phyloP scores from a whole-genome alignment of 1,284 basidiomycete genomes.

The Fomitopsis schrenkii region DNA sequence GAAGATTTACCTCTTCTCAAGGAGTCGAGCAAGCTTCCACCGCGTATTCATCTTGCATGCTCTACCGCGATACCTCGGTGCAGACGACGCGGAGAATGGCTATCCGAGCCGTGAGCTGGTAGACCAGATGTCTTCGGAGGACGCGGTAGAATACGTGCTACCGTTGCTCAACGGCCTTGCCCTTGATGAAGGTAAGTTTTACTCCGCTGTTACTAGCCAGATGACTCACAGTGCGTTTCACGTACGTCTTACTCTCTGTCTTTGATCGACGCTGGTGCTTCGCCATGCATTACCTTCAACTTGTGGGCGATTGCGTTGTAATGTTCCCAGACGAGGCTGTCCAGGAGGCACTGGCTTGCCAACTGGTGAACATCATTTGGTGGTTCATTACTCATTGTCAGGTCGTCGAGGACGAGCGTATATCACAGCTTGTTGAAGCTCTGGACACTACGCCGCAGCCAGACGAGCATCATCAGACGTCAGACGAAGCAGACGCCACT shows the following conservation, averaged over 20 bases:
- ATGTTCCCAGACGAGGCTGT: constrained; percentile 73
- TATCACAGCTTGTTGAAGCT: background rate
- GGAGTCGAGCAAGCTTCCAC: constrained; percentile 83
- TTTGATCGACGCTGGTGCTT: background rate
- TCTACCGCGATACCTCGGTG: constrained; percentile 43
- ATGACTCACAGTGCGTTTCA: background rate
- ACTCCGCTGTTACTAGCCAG: constrained; percentile 5
- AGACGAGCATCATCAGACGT: background rate
- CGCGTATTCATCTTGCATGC: constrained; percentile 82
- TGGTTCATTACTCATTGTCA: constrained; percentile 87
- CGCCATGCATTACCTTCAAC: background rate
- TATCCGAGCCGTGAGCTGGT: constrained; percentile 15
- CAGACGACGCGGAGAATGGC: constrained; percentile 39
- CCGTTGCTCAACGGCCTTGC: constrained; percentile 86
- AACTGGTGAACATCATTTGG: constrained; percentile 86
- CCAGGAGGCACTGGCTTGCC: constrained; percentile 85
- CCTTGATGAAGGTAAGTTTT: constrained; percentile 76
- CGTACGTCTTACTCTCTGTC: background rate
- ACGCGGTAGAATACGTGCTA: constrained; percentile 92
- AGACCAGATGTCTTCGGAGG: constrained; percentile 75
- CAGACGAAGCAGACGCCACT: constrained; percentile 22
- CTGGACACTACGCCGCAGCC: background rate
- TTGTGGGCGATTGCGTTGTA: background rate
- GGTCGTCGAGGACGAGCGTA: constrained; percentile 46
- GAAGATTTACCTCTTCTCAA: constrained; percentile 91